phyloP scores from a whole-genome alignment of 1,284 basidiomycete genomes.

The Ganoderma lucidum region DNA sequence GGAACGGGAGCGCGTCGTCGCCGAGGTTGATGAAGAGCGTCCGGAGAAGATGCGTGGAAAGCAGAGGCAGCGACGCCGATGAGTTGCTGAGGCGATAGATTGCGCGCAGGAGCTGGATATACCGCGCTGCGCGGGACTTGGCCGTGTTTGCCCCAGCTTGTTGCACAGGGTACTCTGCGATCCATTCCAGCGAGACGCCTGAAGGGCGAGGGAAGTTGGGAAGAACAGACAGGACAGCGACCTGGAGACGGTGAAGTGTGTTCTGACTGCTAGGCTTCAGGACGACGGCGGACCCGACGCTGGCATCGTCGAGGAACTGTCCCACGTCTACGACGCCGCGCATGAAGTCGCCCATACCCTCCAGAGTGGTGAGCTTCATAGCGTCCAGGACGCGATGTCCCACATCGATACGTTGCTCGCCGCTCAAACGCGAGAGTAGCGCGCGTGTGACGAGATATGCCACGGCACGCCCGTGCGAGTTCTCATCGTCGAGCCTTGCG shows the following conservation, averaged over 20 bases:
- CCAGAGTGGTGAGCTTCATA: constrained; percentile 54
- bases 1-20: constrained; percentile 82
- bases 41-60: constrained; percentile 68
- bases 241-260: constrained; percentile 63
- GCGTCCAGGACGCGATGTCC: constrained; percentile 57
- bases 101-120: constrained; percentile 61
- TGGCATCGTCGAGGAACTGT: constrained; percentile 52
- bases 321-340: constrained; percentile 48
- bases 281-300: constrained; percentile 56
- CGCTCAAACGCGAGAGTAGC: constrained; percentile 61
- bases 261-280: constrained; percentile 65
- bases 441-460: constrained; percentile 66
- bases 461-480: constrained; percentile 62
- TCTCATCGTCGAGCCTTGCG: constrained; percentile 54
- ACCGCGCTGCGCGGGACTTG: constrained; percentile 42
- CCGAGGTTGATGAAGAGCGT: constrained; percentile 74
- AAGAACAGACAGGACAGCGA: constrained; percentile 58
- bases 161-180: constrained; percentile 43
- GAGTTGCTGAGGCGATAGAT: constrained; percentile 73
- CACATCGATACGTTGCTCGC: constrained; percentile 62
- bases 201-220: constrained; percentile 56
- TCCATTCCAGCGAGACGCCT: constrained; percentile 54
- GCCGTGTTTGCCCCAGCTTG: background rate
- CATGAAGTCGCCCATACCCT: constrained; percentile 53
- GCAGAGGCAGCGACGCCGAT: constrained; percentile 47